These are phyloP conservation scores for Phytomonas sp. DNA, from an alignment of 208 protist genomes.

Conservation along the genomic window DNA sequence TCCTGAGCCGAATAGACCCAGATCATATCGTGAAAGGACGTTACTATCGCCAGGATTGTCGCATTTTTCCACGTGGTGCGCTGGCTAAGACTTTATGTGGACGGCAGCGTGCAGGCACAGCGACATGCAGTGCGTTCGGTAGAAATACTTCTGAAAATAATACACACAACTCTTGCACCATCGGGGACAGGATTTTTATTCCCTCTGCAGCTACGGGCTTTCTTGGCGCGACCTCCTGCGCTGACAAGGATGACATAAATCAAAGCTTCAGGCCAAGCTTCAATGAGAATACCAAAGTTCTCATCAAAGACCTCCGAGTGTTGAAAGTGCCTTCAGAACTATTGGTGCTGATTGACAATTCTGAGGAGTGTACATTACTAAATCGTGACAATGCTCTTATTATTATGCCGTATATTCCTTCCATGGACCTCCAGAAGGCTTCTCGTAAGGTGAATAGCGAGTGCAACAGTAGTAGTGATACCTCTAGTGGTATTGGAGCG, in stretches of 20 bases:
- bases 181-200: background rate
- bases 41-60: constrained; percentile 79
- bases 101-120: constrained; percentile 8
- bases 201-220: background rate
- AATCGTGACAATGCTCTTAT: constrained; percentile 79
- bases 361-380: constrained; percentile 61
- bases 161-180: constrained; percentile 9
- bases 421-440: constrained; percentile 6
- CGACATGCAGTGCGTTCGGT: background rate
- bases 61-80: constrained; percentile 36
- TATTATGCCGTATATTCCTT: constrained; percentile 68
- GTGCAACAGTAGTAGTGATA: background rate
- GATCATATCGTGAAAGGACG: constrained; percentile 49
- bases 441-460: background rate
- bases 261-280: constrained; percentile 6
- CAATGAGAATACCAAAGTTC: constrained; percentile 47
- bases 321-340: constrained; percentile 78
- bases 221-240: background rate
- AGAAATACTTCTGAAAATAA: constrained; percentile 7
- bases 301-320: constrained; percentile 77
- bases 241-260: background rate
- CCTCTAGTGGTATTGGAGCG: background rate
- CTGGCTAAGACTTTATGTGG: constrained; percentile 26
- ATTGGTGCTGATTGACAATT: constrained; percentile 85
- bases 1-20: constrained; percentile 74